phyloP scores from a whole-genome alignment of 306 rosid species.

The Medicago ruthenica region DNA sequence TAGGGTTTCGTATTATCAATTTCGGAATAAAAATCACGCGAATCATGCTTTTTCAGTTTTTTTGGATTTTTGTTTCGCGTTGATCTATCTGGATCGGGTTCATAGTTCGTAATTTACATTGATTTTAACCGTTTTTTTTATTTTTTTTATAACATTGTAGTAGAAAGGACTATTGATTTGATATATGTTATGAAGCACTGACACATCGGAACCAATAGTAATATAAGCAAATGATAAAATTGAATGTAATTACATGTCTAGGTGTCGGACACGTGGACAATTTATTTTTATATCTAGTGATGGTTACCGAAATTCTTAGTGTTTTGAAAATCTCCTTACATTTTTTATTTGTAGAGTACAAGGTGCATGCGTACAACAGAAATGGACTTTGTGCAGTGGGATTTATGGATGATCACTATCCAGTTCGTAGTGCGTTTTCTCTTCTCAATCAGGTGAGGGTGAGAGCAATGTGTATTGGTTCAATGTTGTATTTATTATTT shows the following conservation, averaged over 20 bases:
- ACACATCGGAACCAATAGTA: too few species aligned
- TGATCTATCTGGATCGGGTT: constrained; percentile 41
- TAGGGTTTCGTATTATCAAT: constrained; percentile 39
- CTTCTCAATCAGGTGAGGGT: constrained; percentile 84
- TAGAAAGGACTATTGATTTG: constrained; percentile 5
- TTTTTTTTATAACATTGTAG: neutral
- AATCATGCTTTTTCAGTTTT: constrained; percentile 9
- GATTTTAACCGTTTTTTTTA: neutral
- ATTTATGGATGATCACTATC: constrained; percentile 98
- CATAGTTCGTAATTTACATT: neutral
- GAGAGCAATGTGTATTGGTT: constrained; percentile 5
- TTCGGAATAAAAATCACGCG: neutral
- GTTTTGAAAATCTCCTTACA: neutral
- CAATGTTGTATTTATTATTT: constrained; percentile 17
- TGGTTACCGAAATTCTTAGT: neutral
- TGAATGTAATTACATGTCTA: too few species aligned
- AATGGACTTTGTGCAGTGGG: constrained; percentile 97
- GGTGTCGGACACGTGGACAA: too few species aligned
- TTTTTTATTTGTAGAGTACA: constrained; percentile 62
- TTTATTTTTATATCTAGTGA: constrained; percentile 4
- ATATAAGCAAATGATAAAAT: too few species aligned
- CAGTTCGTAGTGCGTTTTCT: constrained; percentile 92
- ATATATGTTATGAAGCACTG: too few species aligned
- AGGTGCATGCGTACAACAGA: constrained; percentile 88
- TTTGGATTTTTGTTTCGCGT: neutral